These are phyloP conservation scores for Xylariaceae sp. DNA, from an alignment of 2,329 filamentous ascomycete genomes.

Conservation along the genomic window DNA sequence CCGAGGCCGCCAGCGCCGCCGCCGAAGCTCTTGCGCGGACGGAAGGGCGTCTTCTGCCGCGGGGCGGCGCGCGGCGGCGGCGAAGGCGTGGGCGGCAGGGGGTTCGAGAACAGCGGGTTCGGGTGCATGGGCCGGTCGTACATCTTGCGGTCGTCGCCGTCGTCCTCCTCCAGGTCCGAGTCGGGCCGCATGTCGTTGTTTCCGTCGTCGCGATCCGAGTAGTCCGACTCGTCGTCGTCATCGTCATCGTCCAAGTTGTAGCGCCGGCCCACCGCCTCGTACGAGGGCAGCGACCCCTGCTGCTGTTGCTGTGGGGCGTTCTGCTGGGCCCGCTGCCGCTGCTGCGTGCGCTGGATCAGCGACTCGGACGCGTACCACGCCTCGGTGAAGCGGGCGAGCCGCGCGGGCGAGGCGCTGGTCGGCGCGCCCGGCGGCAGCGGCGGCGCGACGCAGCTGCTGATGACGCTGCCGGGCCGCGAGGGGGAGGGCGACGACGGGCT, in stretches of 20 bases:
- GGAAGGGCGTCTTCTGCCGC: constrained; percentile 25
- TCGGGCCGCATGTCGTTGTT: constrained; percentile 21
- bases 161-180: constrained; percentile 32
- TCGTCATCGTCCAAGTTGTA: constrained; percentile 28
- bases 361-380: constrained; percentile 49
- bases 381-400: constrained; percentile 43
- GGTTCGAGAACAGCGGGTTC: constrained; percentile 46
- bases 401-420: constrained; percentile 26
- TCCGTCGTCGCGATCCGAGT: constrained; percentile 13
- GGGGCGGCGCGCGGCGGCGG: constrained; percentile 6
- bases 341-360: constrained; percentile 45
- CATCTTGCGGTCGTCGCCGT: constrained; percentile 28
- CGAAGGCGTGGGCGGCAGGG: constrained; percentile 13
- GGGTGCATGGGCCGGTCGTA: constrained; percentile 31
- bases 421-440: constrained; percentile 7
- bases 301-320: constrained; percentile 21
- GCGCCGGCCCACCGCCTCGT: constrained; percentile 38
- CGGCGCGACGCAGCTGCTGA: too few species aligned
- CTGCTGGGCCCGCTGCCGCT: constrained; percentile 39
- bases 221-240: constrained; percentile 8
- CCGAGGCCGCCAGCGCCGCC: too few species aligned
- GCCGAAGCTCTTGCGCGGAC: constrained; percentile 8
- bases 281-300: constrained; percentile 21
- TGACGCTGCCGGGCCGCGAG: constrained; percentile 15
- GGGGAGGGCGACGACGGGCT: constrained; percentile 14